These are phyloP conservation scores for Trametes maxima DNA, from an alignment of 768 basidiomycete genomes.

Conservation along the genomic window DNA sequence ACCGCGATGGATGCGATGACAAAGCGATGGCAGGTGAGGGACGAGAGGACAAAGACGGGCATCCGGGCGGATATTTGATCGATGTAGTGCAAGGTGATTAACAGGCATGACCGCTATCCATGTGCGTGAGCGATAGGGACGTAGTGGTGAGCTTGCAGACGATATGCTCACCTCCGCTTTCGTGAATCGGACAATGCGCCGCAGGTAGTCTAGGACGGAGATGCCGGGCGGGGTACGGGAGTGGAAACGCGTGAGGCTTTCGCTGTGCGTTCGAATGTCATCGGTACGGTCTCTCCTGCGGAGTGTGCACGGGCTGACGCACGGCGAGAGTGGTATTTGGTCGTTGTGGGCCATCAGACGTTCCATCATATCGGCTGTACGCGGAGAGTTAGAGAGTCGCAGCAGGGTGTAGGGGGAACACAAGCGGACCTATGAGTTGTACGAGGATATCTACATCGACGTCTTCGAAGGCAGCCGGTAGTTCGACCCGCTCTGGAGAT, in stretches of 20 bases:
- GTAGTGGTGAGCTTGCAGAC: background rate
- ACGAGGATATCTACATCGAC: conserved; percentile 82
- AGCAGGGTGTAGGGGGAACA: background rate
- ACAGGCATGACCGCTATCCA: conserved; percentile 70
- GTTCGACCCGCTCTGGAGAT: conserved; percentile 71
- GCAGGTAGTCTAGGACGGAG: conserved; percentile 87
- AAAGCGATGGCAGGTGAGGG: conserved; percentile 97
- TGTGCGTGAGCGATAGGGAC: conserved; percentile 18
- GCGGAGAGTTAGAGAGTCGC: conserved; percentile 16
- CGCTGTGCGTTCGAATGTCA: conserved; percentile 47
- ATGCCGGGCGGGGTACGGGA: conserved; percentile 90
- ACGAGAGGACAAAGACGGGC: conserved; percentile 90
- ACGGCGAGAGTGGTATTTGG: conserved; percentile 88
- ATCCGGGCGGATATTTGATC: conserved; percentile 89
- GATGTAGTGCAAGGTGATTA: conserved; percentile 87
- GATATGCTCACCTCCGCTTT: conserved; percentile 80
- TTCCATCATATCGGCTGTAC: conserved; percentile 91
- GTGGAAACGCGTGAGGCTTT: conserved; percentile 94
- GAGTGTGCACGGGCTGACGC: conserved; percentile 31
- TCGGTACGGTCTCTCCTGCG: conserved; percentile 20
- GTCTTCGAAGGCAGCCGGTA: conserved; percentile 85
- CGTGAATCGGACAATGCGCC: conserved; percentile 91
- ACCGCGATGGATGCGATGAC: conserved; percentile 92
- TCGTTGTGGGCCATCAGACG: conserved; percentile 96
- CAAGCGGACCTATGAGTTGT: conserved; percentile 77